Evolutionary conservation across 768 basidiomycete species (phyloP), one percentile per base, ranked within the genome.

Genomic region (Amanita rubescens): DNA sequence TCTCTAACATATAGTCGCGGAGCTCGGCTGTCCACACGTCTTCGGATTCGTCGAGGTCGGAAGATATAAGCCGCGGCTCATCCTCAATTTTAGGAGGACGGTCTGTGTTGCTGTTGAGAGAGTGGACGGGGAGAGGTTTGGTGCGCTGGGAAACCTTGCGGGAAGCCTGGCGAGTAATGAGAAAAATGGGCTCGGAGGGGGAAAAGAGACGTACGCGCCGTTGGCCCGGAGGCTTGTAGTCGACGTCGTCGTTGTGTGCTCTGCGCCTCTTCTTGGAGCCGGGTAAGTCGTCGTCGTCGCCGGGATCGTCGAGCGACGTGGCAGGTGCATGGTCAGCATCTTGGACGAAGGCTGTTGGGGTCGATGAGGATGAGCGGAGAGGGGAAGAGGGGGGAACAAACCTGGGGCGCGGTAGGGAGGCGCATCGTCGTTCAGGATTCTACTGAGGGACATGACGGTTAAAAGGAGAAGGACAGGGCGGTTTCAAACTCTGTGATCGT

Each of bases 21-120:
- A 91, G 74, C 62, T 87, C 88, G 22, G 71, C 75, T 41, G 72
- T 69, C 90, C 90, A 92, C 14, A 92, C 63, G 55, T 90, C 89
- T 59, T 79, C 77, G 58, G 83, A 89, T 55, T 90, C 90, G 25
- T 90, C 88, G 57, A 92, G 71, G 73, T 92, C 90, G 19, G 90
- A 90, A 15, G 88, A 87, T 10, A 70, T 67, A 11, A 79, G 69
- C 35, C 70, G 68, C 27, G 75, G 76, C 30, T 81, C 78, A 52
- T 75, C 73, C 44, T 65, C 53, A 5, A 58, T 57, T 48, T 55
- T 59, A 62, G 69, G 50, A 58, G 69, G 51, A 58, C 67, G 61
- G 61, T 39, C 62, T 53, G 60, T 53, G 22, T 71, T 61, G 44
- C 8, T 33, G 35, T 19, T 41, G 24, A 37, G 38, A 7, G 47